phyloP scores from a whole-genome alignment of 2,329 filamentous ascomycete genomes.

The Tolypocladium guangdongense region DNA sequence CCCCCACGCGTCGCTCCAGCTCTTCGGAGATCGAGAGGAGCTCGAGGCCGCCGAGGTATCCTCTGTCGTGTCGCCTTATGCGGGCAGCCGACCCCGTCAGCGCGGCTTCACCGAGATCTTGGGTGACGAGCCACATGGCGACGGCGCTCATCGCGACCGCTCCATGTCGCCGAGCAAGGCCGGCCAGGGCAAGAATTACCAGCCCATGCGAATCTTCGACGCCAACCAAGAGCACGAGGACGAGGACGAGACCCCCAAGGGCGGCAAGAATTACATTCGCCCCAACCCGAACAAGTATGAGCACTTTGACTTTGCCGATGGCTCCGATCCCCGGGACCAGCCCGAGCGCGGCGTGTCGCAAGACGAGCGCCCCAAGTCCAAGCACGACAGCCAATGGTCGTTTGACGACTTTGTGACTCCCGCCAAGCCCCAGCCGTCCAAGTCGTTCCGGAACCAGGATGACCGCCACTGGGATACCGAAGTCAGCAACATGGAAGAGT shows the following conservation, averaged over 20 bases:
- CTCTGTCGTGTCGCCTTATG: slow-evolving; percentile 50
- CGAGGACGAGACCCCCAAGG: slow-evolving; percentile 29
- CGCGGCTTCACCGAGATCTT: slow-evolving; percentile 66
- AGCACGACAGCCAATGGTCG: slow-evolving; percentile 68
- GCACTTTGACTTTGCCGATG: slow-evolving; percentile 75
- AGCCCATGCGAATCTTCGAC: slow-evolving; percentile 53
- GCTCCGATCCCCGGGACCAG: slow-evolving; percentile 39
- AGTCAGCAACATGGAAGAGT: slow-evolving; percentile 39
- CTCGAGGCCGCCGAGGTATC: slow-evolving; percentile 38
- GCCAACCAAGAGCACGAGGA: slow-evolving; percentile 34
- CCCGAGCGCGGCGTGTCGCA: slow-evolving; percentile 29
- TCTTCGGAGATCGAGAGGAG: slow-evolving; percentile 62
- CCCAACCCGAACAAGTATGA: slow-evolving; percentile 70
- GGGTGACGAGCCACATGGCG: slow-evolving; percentile 34
- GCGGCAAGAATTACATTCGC: slow-evolving; percentile 36
- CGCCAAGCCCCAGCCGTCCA: slow-evolving; percentile 54
- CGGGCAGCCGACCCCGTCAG: slow-evolving; percentile 48
- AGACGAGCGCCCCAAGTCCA: slow-evolving; percentile 38
- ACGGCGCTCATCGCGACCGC: slow-evolving; percentile 36
- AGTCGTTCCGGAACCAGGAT: slow-evolving; percentile 53
- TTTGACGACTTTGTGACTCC: slow-evolving; percentile 86
- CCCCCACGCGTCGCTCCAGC: slow-evolving; percentile 59
- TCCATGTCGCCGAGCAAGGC: slow-evolving; percentile 37
- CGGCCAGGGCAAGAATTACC: slow-evolving; percentile 50
- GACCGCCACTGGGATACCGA: slow-evolving; percentile 72